phyloP scores from a whole-genome alignment of 1,139 yeast genomes.

The Tardiomyces blankii region DNA sequence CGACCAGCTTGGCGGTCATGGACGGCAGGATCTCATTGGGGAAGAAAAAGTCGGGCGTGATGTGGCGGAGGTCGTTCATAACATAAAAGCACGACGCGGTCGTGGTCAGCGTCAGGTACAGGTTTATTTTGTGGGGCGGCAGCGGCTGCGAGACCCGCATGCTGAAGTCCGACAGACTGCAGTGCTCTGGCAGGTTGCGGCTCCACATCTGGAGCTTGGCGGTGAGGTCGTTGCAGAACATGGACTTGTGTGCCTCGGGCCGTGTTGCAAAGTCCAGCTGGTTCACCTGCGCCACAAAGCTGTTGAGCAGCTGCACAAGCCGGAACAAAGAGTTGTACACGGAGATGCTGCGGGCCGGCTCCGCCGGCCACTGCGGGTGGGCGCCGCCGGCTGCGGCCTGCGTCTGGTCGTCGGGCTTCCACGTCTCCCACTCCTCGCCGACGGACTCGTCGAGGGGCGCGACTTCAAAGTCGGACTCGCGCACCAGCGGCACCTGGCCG shows the following conservation, averaged over 20 bases:
- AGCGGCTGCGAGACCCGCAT: constrained; percentile 1
- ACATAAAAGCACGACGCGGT: constrained; percentile 6
- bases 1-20: constrained; percentile 4
- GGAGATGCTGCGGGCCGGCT: constrained; percentile 8
- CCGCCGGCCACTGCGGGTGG: constrained; percentile 5
- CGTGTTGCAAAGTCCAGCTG: constrained; percentile 5
- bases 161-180: constrained; percentile 5
- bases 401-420: constrained; percentile 7
- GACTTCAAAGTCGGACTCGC: constrained; percentile 7
- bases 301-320: constrained; percentile 7
- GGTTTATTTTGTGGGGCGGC: constrained; percentile 7
- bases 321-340: constrained; percentile 9
- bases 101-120: constrained; percentile 5
- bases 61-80: constrained; percentile 3
- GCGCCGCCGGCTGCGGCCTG: not conserved
- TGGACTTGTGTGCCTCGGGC: constrained; percentile 7
- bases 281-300: constrained; percentile 5
- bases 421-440: constrained; percentile 12
- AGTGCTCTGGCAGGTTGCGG: constrained; percentile 8
- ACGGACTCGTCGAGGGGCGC: constrained; percentile 8
- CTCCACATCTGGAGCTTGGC: constrained; percentile 8
- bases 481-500: constrained; percentile 10
- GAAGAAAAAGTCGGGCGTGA: constrained; percentile 2
- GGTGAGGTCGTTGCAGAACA: constrained; percentile 7
- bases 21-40: constrained; percentile 6